These are phyloP conservation scores for Microbotryomycetes sp. DNA, from an alignment of 1,284 basidiomycete genomes.

Conservation along the genomic window DNA sequence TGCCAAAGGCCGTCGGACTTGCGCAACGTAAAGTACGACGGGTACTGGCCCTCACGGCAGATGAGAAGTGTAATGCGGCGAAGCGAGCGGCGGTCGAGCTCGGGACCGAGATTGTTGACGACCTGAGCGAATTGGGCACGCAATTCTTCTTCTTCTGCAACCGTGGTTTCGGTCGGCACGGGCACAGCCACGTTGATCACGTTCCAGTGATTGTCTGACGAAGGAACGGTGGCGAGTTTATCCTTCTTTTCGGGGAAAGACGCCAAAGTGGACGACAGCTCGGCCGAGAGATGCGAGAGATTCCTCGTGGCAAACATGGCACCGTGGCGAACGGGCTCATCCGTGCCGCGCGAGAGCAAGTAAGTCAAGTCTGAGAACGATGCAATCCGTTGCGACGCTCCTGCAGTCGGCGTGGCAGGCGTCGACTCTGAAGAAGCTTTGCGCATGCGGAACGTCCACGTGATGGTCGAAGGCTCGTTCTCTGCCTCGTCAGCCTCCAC, in stretches of 20 bases:
- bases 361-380: slow-evolving; percentile 92
- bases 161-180: slow-evolving; percentile 67
- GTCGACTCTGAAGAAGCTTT: slow-evolving; percentile 52
- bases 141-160: slow-evolving; percentile 71
- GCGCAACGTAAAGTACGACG: slow-evolving; percentile 89
- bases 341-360: slow-evolving; percentile 68
- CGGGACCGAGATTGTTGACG: slow-evolving; percentile 60
- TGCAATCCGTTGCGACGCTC: slow-evolving; percentile 43
- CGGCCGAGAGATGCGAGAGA: slow-evolving; percentile 59
- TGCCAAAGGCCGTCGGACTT: slow-evolving; percentile 68
- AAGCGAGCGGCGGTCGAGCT: slow-evolving; percentile 68
- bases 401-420: slow-evolving; percentile 21
- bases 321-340: slow-evolving; percentile 79
- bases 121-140: slow-evolving; percentile 65
- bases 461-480: slow-evolving; percentile 72
- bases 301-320: slow-evolving; percentile 82
- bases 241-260: slow-evolving; percentile 32
- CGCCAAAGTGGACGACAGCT: slow-evolving; percentile 47
- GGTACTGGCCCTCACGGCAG: slow-evolving; percentile 85
- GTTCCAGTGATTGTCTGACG: slow-evolving; percentile 46
- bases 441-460: slow-evolving; percentile 90
- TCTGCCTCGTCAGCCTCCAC: slow-evolving; percentile 75
- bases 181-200: slow-evolving; percentile 90
- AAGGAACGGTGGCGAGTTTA: slow-evolving; percentile 8
- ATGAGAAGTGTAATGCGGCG: slow-evolving; percentile 88